Percentiles rank a stretch among this genome's conserved stretches.
phyloP scores from a whole-genome alignment of 148 eudicot genomes.

The Rhododendron henanense region DNA sequence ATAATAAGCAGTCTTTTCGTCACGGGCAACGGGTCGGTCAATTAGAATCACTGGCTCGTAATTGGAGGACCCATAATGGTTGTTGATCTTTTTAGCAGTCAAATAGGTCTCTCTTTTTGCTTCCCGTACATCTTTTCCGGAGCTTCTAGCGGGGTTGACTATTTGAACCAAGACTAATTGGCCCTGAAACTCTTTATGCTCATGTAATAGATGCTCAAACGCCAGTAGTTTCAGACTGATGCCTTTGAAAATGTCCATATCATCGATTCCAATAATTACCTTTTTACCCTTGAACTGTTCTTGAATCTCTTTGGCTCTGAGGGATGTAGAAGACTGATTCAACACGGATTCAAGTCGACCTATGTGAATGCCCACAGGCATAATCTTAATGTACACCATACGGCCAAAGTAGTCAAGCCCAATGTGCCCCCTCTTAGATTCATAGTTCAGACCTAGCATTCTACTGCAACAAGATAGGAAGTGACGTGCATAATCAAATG shows the following conservation, averaged over 20 bases:
- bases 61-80: constrained; percentile 37
- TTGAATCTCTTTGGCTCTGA: constrained; percentile 48
- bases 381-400: constrained; percentile 63
- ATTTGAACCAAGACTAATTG: constrained; percentile 63
- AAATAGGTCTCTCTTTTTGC: constrained; percentile 48
- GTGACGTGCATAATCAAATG: constrained; percentile 76
- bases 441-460: constrained; percentile 73
- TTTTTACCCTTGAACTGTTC: constrained; percentile 51
- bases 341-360: constrained; percentile 56
- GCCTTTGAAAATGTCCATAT: constrained; percentile 79
- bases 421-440: constrained; percentile 73
- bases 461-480: constrained; percentile 76
- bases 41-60: constrained; percentile 61
- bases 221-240: constrained; percentile 64
- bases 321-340: constrained; percentile 45
- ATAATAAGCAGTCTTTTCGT: constrained; percentile 68
- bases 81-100: constrained; percentile 49
- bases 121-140: constrained; percentile 65
- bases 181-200: constrained; percentile 42
- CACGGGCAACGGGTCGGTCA: constrained; percentile 61
- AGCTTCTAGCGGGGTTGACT: constrained; percentile 68
- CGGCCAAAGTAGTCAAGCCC: constrained; percentile 82
- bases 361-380: constrained; percentile 74
- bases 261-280: constrained; percentile 65
- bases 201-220: constrained; percentile 55